phyloP scores from a whole-genome alignment of 2,329 filamentous ascomycete species.

The Aspergillus sp. region DNA sequence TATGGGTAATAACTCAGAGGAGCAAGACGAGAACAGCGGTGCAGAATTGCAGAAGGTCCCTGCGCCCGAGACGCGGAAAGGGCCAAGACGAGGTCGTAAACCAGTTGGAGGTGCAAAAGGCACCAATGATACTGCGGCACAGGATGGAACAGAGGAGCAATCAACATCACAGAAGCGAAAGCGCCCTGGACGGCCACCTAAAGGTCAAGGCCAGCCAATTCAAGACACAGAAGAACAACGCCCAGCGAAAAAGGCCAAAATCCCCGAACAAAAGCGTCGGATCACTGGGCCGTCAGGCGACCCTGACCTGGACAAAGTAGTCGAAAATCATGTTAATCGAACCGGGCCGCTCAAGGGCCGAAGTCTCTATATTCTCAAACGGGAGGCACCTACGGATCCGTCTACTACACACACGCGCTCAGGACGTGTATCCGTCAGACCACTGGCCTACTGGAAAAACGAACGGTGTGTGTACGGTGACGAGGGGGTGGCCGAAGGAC shows the following conservation, averaged over 20 bases:
- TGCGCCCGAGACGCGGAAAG: constrained; percentile 14
- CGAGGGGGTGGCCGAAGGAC: constrained; percentile 57
- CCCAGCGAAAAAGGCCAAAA: constrained; percentile 34
- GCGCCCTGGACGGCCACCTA: constrained; percentile 33
- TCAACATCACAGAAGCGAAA: constrained; percentile 25
- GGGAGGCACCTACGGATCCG: constrained; percentile 53
- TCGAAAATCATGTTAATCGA: constrained; percentile 45
- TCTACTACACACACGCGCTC: constrained; percentile 68
- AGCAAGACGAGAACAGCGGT: constrained; percentile 16
- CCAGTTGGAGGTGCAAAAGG: constrained; percentile 15
- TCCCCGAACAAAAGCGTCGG: constrained; percentile 22
- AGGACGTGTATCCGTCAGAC: constrained; percentile 74
- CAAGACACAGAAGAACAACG: constrained; percentile 25
- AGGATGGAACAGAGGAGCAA: constrained; percentile 19
- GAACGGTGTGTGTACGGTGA: constrained; percentile 72
- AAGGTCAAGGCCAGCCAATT: constrained; percentile 22
- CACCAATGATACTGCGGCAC: constrained; percentile 14
- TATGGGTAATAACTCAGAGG: constrained; percentile 18
- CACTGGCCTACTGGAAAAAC: constrained; percentile 82
- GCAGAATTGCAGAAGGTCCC: constrained; percentile 19
- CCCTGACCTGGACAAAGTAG: constrained; percentile 42
- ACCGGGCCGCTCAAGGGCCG: constrained; percentile 48
- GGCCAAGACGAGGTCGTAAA: constrained; percentile 17
- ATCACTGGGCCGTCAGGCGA: constrained; percentile 27
- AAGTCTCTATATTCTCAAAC: constrained; percentile 52